phyloP scores from a whole-genome alignment of 225 moss, liverwort and hornwort genomes.

The Marchantia polymorpha region DNA sequence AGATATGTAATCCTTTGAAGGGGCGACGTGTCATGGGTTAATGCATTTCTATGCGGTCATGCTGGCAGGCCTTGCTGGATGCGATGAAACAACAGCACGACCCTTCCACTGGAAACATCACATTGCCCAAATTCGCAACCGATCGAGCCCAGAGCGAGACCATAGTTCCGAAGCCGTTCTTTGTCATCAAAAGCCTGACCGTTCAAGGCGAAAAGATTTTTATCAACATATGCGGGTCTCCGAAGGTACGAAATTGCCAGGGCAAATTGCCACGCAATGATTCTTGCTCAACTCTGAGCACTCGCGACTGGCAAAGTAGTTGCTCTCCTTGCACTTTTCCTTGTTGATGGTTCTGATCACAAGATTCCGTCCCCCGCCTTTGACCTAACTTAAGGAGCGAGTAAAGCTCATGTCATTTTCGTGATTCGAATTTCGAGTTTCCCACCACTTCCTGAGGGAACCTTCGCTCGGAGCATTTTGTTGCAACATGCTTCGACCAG shows the following conservation, averaged over 20 bases:
- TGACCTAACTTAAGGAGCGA: no score
- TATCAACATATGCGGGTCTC: conserved; percentile 67
- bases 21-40: background rate
- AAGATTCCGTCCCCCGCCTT: no score
- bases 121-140: conserved; percentile 45
- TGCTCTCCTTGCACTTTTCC: no score
- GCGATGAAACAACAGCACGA: conserved; percentile 43
- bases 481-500: background rate
- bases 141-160: conserved; percentile 46
- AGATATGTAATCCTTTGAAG: background rate
- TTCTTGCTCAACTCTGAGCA: background rate
- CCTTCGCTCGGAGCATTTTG: background rate
- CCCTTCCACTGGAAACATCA: conserved; percentile 31
- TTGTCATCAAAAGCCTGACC: conserved; percentile 65
- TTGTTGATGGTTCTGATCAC: no score
- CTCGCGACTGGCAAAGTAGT: no score
- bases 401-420: no score
- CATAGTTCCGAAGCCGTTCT: conserved; percentile 63
- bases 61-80: conserved; percentile 49
- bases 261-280: background rate
- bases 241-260: conserved; percentile 37
- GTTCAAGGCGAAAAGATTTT: conserved; percentile 60
- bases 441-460: background rate
- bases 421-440: background rate
- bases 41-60: background rate